Evolutionary conservation across 345 rosid species (phyloP), one percentile per base, ranked within the genome.

Genomic region (Garcia nutans): DNA sequence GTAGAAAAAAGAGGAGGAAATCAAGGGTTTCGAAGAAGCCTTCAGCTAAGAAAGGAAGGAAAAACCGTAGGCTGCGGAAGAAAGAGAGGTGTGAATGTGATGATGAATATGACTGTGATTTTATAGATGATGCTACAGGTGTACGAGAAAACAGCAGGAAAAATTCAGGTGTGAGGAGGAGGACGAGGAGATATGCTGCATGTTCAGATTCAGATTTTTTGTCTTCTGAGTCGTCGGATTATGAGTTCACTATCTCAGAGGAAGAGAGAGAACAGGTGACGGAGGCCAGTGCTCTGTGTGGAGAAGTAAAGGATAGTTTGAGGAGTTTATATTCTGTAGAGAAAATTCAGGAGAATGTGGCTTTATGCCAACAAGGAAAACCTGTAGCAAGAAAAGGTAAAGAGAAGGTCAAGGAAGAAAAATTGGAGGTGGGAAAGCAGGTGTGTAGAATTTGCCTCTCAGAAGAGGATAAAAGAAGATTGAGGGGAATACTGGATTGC

Each of bases 361-460:
- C 85, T 80, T 56, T 80, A 68, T 73, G 78, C 65, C 85, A 75
- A 83, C 81, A 19, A 71, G 85, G 77, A 74, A 84, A 86, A 77
- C 81, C 89, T 72, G 65, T 75, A 0, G 84, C 41, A 77, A 85
- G 84, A 79, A 91, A 91, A 85, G 90, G 88, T 70, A 91, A 92
- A 79, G 95, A 91, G 86, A 93, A 93, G 85, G 83, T 90, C 45
- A 90, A 92, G 84, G 89, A 85, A 78, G 82, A 75, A 60, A 83
- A 79, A 71, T 61, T 56, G 13, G 90, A 88, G 77, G 82, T 84
- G 52, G 87, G 70, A 47, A 93, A 85, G 85, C 97, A 84, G 71
- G 90, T 87, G 49, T 96, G 99, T 77, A 96, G 98, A 79, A 92
- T 96, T 77, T 96, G 99, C 86, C 88, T 96, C 42, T 88, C 98